Conservation (phyloP, 768 basidiomycete genomes). For the Naganishia antarctica region DNA sequence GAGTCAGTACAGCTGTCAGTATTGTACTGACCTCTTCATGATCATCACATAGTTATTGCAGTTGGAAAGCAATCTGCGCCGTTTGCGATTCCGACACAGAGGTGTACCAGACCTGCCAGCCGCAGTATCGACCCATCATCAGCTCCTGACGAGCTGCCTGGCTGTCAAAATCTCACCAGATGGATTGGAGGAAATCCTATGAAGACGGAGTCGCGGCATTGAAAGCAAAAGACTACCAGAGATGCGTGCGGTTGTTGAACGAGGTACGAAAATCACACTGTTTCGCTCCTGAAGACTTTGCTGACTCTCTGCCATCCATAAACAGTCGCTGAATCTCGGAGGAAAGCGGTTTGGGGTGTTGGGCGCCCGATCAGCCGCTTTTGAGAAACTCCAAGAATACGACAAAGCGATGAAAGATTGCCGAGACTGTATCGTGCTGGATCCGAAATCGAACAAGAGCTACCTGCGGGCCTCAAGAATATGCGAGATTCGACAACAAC, state of each 20-base stretch:
- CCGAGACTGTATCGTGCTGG: conserved; percentile 15
- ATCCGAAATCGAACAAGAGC: conserved; percentile 10
- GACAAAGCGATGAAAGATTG: conserved; percentile 19
- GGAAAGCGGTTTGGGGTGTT: conserved; percentile 8
- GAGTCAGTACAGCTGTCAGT: too few relatives aligned
- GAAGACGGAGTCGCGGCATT: conserved; percentile 1
- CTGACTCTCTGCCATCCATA: not conserved
- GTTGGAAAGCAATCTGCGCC: too few relatives aligned
- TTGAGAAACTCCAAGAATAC: conserved; percentile 10
- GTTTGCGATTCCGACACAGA: too few relatives aligned
- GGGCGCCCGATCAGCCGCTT: not conserved
- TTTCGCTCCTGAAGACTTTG: not conserved
- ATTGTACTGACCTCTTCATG: too few relatives aligned
- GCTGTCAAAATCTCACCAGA: not conserved
- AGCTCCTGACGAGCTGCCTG: too few relatives aligned
- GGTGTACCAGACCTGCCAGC: too few relatives aligned
- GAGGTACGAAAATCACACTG: not conserved
- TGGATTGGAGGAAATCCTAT: conserved; percentile 20
- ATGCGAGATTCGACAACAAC: not conserved
- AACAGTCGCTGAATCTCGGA: conserved; percentile 7
- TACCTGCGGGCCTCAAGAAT: conserved; percentile 12
- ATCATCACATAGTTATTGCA: too few relatives aligned
- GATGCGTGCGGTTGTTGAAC: conserved; percentile 1
- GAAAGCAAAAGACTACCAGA: not conserved
- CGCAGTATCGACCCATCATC: too few relatives aligned